Evolutionary conservation across 2,329 filamentous ascomycete genomes (phyloP).

Genomic region (Chalara sp.): DNA sequence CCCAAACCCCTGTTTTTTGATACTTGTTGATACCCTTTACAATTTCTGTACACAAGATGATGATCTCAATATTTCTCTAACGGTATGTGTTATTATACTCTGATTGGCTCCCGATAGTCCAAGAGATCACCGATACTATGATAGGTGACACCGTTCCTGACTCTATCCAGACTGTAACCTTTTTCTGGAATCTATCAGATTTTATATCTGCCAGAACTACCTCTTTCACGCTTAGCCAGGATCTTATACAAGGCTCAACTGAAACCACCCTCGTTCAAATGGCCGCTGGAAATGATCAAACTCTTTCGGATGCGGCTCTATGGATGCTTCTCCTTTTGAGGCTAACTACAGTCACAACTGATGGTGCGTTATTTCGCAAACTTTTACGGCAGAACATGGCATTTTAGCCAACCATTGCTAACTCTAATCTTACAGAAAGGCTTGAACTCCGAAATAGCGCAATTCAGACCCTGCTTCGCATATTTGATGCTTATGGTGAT

Average conservation of each 20-base stretch:
- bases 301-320: constrained; percentile 61
- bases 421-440: constrained; percentile 32
- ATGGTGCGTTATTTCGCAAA: constrained; percentile 34
- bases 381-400: neutral
- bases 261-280: constrained; percentile 51
- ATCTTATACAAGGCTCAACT: constrained; percentile 46
- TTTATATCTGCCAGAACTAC: constrained; percentile 61
- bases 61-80: constrained; percentile 91
- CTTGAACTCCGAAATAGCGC: constrained; percentile 78
- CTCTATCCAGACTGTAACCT: constrained; percentile 66
- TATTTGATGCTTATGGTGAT: constrained; percentile 87
- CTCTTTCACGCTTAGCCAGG: constrained; percentile 50
- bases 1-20: constrained; percentile 64
- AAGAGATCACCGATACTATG: neutral
- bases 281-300: constrained; percentile 51
- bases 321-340: constrained; percentile 73
- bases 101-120: neutral
- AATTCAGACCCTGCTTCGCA: constrained; percentile 83
- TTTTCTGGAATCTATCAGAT: constrained; percentile 93
- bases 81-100: constrained; percentile 44
- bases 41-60: constrained; percentile 85
- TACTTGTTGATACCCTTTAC: constrained; percentile 80
- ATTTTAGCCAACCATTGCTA: neutral
- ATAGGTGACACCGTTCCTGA: constrained; percentile 1
- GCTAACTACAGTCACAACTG: constrained; percentile 63